Evolutionary conservation across 805 yeast species (phyloP).

Genomic region (Lipomyces starkeyi): DNA sequence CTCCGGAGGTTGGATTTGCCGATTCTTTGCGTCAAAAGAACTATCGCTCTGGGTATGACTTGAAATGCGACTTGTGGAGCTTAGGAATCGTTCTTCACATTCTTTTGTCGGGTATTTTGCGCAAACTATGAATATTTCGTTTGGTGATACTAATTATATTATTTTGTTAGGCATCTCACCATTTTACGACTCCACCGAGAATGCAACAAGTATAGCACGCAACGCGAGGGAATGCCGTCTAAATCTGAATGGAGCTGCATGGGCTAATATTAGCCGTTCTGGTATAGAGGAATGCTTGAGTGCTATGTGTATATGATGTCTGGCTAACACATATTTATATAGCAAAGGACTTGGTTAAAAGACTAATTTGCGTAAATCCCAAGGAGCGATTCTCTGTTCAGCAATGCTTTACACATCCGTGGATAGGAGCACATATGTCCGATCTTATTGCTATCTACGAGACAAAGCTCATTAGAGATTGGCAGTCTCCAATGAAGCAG

Average conservation of each 20-base stretch:
- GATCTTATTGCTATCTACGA: constrained; percentile 50
- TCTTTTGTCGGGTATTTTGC: constrained; percentile 52
- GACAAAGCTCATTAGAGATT: constrained; percentile 24
- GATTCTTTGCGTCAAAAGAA: constrained; percentile 5
- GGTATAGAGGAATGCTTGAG: constrained; percentile 16
- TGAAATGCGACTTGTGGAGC: constrained; percentile 73
- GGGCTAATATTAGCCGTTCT: constrained; percentile 49
- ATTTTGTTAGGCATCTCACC: constrained; percentile 60
- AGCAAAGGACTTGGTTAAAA: constrained; percentile 56
- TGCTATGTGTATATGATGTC: neutral
- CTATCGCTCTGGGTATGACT: constrained; percentile 53
- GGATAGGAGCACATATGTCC: constrained; percentile 54
- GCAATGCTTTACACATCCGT: constrained; percentile 53
- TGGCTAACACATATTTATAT: constrained; percentile 34
- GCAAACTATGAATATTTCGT: neutral
- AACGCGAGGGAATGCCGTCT: constrained; percentile 53
- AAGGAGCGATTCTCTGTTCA: constrained; percentile 48
- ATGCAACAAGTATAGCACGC: constrained; percentile 50
- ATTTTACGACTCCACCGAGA: constrained; percentile 56
- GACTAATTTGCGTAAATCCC: constrained; percentile 51
- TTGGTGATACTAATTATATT: neutral
- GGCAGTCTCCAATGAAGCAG: constrained; percentile 22
- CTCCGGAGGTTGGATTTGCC: constrained; percentile 68
- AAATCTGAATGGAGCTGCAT: constrained; percentile 50
- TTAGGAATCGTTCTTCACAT: constrained; percentile 66